These are phyloP conservation scores for Agroathelia rolfsii DNA, from an alignment of 1,284 basidiomycete species.

Conservation along the genomic window DNA sequence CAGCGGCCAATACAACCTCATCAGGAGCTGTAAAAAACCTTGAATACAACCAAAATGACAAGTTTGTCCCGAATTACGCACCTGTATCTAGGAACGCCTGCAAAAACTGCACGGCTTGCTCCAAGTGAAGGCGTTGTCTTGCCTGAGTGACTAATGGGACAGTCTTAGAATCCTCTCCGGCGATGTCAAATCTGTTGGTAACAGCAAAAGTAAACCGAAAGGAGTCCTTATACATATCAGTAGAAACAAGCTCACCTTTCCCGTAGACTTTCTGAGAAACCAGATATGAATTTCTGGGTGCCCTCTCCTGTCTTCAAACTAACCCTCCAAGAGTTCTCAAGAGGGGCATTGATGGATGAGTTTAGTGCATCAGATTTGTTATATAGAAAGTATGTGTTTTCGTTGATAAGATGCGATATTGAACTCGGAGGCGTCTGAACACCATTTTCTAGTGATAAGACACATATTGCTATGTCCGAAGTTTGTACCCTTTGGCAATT, in stretches of 20 bases:
- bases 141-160: conserved; percentile 69
- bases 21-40: conserved; percentile 23
- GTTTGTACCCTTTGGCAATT: conserved; percentile 38
- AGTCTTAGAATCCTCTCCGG: conserved; percentile 16
- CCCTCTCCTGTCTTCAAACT: conserved; percentile 59
- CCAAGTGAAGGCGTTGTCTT: conserved; percentile 69
- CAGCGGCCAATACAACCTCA: conserved; percentile 72
- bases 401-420: conserved; percentile 37
- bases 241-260: conserved; percentile 32
- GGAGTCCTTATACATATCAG: not conserved
- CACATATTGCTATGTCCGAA: conserved; percentile 69
- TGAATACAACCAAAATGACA: not conserved
- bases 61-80: conserved; percentile 22
- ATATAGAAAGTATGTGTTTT: conserved; percentile 52
- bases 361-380: conserved; percentile 63
- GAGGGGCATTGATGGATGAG: conserved; percentile 8
- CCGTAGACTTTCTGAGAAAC: conserved; percentile 44
- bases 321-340: conserved; percentile 35
- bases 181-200: conserved; percentile 27
- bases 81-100: conserved; percentile 55
- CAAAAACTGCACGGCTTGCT: conserved; percentile 54
- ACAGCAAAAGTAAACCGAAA: conserved; percentile 6
- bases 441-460: conserved; percentile 55
- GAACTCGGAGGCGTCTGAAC: conserved; percentile 35
- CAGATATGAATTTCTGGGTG: conserved; percentile 44